phyloP scores from a whole-genome alignment of 2,329 filamentous ascomycete genomes.

The Beauveria bassiana region DNA sequence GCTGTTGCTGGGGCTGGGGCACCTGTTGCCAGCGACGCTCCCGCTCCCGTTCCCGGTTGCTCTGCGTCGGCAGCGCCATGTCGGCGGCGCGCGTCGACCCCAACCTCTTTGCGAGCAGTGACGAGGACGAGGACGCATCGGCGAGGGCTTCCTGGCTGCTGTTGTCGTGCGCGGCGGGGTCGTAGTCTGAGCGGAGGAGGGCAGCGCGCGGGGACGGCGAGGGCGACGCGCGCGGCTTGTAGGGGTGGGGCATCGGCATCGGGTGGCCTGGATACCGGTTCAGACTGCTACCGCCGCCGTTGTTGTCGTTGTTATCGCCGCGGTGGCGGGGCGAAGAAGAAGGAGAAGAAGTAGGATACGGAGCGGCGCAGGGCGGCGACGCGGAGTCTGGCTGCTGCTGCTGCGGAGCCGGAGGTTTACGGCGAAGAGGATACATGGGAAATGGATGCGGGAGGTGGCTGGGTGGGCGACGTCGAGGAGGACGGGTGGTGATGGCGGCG shows the following conservation, averaged over 20 bases:
- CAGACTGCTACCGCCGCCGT: neutral
- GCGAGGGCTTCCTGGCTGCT: slow-evolving; percentile 10
- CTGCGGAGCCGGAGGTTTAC: neutral
- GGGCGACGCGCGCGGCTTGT: neutral
- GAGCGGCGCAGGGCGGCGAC: too few relatives aligned
- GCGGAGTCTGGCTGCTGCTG: neutral
- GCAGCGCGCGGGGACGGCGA: neutral
- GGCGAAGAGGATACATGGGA: slow-evolving; percentile 3
- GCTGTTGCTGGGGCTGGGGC: slow-evolving; percentile 10
- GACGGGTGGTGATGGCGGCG: neutral
- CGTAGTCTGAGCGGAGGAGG: neutral
- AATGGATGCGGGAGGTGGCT: slow-evolving; percentile 11
- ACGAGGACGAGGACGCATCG: slow-evolving; percentile 21
- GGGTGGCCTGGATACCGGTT: slow-evolving; percentile 1
- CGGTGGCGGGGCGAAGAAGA: neutral
- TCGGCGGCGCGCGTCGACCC: slow-evolving; percentile 41
- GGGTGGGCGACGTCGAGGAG: slow-evolving; percentile 1
- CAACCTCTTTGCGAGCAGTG: slow-evolving; percentile 44
- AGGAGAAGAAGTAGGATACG: too few relatives aligned
- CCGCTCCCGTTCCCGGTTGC: neutral
- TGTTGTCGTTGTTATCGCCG: neutral
- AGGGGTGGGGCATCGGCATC: slow-evolving; percentile 9
- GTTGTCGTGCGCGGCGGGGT: slow-evolving; percentile 15
- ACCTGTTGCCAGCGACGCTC: slow-evolving; percentile 6
- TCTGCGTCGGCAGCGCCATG: slow-evolving; percentile 28